Conservation (phyloP, 2,329 filamentous ascomycete genomes). For the Neofusicoccum ribis region DNA sequence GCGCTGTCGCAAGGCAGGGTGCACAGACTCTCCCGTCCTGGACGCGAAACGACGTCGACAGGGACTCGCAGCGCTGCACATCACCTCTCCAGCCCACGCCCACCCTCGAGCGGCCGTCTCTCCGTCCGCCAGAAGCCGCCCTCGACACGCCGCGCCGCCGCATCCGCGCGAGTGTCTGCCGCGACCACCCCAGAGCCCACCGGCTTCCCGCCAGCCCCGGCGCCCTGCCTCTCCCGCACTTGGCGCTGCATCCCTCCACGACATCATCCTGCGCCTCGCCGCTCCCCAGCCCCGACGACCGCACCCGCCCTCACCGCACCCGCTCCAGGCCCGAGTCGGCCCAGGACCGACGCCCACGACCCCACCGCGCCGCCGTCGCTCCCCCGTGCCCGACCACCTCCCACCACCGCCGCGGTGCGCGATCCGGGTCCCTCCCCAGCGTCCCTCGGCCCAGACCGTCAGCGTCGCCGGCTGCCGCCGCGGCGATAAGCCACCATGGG, state of each 20-base stretch:
- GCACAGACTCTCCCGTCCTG: constrained; percentile 20
- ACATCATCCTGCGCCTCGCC: constrained; percentile 20
- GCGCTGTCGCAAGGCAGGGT: constrained; percentile 22
- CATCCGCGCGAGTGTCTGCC: constrained; percentile 6
- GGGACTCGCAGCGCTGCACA: constrained; percentile 20
- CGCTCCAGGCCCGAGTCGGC: constrained; percentile 9
- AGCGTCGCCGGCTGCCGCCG: constrained; percentile 18
- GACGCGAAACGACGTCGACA: constrained; percentile 19
- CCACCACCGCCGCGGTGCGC: not conserved
- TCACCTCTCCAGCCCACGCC: constrained; percentile 17
- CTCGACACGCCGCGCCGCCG: not conserved
- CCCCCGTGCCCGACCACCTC: not conserved
- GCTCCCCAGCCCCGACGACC: constrained; percentile 11
- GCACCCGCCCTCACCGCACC: constrained; percentile 11
- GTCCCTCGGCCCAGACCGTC: constrained; percentile 9
- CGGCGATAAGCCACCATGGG: constrained; percentile 66
- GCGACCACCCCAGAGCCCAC: not conserved
- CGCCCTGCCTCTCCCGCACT: constrained; percentile 17
- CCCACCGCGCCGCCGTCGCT: not conserved
- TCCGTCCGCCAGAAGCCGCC: not conserved
- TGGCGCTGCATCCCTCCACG: constrained; percentile 19
- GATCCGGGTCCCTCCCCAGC: not conserved
- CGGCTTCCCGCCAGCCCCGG: constrained; percentile 6
- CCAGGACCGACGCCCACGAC: not conserved
- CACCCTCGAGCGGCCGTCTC: not conserved